Conservation (phyloP, 306 rosid genomes). For the Quercus bicolor region DNA sequence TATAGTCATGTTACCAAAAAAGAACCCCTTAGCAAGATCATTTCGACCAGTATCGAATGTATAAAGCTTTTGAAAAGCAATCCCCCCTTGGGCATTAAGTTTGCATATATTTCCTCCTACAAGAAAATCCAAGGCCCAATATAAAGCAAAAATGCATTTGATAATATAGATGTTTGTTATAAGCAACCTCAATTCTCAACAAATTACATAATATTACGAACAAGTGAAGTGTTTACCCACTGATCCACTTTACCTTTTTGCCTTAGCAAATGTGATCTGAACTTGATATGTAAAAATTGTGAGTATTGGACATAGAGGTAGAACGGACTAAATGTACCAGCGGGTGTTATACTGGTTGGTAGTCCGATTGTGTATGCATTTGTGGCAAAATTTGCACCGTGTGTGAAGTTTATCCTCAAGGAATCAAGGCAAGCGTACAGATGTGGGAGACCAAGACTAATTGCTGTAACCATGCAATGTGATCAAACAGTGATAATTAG, state of each 20-base stretch:
- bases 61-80: conserved; percentile 17
- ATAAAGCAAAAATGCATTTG: no score
- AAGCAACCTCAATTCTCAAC: no score
- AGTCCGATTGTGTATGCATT: no score
- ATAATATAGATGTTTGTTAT: no score
- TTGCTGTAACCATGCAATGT: not conserved
- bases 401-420: no score
- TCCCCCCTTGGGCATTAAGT: not conserved
- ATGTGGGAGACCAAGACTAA: no score
- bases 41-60: conserved; percentile 33
- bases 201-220: no score
- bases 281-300: conserved; percentile 12
- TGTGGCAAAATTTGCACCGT: no score
- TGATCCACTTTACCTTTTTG: not conserved
- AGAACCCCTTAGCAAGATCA: conserved; percentile 14
- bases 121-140: not conserved
- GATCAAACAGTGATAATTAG: no score
- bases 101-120: conserved; percentile 8
- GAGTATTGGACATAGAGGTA: conserved; percentile 16
- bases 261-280: not conserved
- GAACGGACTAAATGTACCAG: conserved; percentile 25
- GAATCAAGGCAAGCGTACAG: no score
- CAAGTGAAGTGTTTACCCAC: no score
- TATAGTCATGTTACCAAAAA: not conserved
- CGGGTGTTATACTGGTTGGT: no score